These are phyloP conservation scores for Paecilomyces sp. DNA, from an alignment of 2,329 filamentous ascomycete genomes.

Conservation along the genomic window DNA sequence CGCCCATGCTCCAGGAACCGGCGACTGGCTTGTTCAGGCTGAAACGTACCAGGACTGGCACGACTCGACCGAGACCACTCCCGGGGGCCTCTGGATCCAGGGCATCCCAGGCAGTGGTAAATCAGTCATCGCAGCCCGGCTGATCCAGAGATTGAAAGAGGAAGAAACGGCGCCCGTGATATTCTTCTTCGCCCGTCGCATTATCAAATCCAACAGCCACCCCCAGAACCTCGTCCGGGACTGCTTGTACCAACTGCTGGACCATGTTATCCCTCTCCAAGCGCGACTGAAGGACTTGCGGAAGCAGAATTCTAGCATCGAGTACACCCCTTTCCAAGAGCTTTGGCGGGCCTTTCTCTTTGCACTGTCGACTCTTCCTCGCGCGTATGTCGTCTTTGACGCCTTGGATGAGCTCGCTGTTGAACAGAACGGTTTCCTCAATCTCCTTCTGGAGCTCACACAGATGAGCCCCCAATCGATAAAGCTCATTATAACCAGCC, in stretches of 20 bases:
- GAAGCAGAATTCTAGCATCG: too few species aligned
- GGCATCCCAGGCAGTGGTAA: too few species aligned
- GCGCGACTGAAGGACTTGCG: too few species aligned
- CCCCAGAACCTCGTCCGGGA: neutral
- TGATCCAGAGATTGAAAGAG: neutral
- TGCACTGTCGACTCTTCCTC: neutral
- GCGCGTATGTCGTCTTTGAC: conserved; percentile 18
- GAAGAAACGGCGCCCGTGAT: neutral
- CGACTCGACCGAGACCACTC: neutral
- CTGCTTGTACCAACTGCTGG: neutral
- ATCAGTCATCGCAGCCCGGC: too few species aligned
- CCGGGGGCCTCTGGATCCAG: too few species aligned
- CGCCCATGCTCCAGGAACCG: neutral
- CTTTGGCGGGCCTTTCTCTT: neutral
- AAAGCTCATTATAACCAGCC: conserved; percentile 41
- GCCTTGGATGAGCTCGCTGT: conserved; percentile 44
- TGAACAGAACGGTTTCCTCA: conserved; percentile 29
- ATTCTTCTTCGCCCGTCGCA: neutral
- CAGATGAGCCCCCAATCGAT: conserved; percentile 21
- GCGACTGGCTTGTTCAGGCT: neutral
- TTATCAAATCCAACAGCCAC: neutral
- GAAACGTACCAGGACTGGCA: neutral
- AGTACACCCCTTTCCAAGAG: neutral
- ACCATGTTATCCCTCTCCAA: neutral
- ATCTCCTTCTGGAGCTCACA: conserved; percentile 24